Percentiles rank a stretch among this genome's conserved stretches.
phyloP scores from a whole-genome alignment of 441 rosid genomes.

The Mallotus repandus region DNA sequence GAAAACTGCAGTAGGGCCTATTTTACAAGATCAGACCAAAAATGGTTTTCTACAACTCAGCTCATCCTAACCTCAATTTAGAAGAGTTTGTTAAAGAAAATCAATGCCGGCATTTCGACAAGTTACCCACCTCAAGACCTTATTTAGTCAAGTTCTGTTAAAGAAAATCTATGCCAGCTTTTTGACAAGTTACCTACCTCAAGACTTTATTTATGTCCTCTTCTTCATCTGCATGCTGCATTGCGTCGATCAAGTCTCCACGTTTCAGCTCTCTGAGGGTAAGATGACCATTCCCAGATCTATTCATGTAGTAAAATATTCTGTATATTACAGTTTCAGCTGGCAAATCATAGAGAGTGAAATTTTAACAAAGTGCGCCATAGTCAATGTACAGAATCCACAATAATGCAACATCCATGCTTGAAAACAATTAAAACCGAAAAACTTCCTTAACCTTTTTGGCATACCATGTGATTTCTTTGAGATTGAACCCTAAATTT shows the following conservation, averaged over 20 bases:
- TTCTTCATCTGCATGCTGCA: conserved; percentile 93
- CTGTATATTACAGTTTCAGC: conserved; percentile 99
- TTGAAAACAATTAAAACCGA: background rate
- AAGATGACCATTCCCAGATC: conserved; percentile 85
- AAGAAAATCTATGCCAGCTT: conserved; percentile 6
- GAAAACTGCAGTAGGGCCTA: background rate
- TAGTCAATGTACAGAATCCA: conserved; percentile 7
- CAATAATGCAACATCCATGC: conserved; percentile 1
- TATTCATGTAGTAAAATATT: conserved; percentile 91
- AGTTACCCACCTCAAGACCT: conserved; percentile 76
- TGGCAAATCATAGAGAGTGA: conserved; percentile 38
- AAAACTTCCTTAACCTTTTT: background rate
- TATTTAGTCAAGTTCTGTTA: conserved; percentile 34
- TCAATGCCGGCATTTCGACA: conserved; percentile 9
- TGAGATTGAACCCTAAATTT: background rate
- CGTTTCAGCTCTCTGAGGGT: conserved; percentile 86
- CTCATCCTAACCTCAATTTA: background rate
- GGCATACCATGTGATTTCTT: background rate
- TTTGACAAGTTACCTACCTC: conserved; percentile 51
- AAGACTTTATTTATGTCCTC: conserved; percentile 98
- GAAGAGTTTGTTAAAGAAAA: background rate
- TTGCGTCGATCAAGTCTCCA: conserved; percentile 85
- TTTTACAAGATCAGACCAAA: background rate
- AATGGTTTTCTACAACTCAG: background rate
- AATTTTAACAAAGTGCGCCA: conserved; percentile 19